phyloP scores from a whole-genome alignment of 1,284 basidiomycete genomes.

The Trichosporon ovoides region DNA sequence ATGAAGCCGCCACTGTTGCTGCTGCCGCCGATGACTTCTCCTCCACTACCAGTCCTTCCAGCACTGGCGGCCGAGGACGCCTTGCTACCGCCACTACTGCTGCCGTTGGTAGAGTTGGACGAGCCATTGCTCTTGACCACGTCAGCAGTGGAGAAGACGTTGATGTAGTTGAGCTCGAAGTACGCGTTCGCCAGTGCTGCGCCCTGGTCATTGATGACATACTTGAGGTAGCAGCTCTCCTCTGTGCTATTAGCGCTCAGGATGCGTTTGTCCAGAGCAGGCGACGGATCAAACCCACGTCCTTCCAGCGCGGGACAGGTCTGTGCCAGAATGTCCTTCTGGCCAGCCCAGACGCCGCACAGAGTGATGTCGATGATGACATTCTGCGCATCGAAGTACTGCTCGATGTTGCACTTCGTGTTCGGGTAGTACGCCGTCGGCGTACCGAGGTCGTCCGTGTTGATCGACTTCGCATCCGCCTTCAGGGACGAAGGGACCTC shows the following conservation, averaged over 20 bases:
- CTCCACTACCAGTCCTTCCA: neutral
- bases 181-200: conserved; percentile 61
- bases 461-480: conserved; percentile 55
- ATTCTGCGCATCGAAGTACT: conserved; percentile 60
- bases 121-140: too few relatives aligned
- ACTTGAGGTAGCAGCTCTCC: conserved; percentile 58
- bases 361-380: conserved; percentile 72
- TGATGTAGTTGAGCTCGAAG: conserved; percentile 65
- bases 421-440: conserved; percentile 65
- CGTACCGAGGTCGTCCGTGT: conserved; percentile 61
- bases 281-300: neutral
- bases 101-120: neutral
- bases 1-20: neutral
- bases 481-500: conserved; percentile 58
- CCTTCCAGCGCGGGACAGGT: conserved; percentile 55
- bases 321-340: conserved; percentile 55
- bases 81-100: neutral
- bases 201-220: conserved; percentile 58
- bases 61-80: neutral
- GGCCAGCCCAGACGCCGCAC: conserved; percentile 59
- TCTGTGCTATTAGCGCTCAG: conserved; percentile 7
- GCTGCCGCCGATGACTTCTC: neutral
- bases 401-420: conserved; percentile 57
- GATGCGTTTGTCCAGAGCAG: neutral
- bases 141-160: conserved; percentile 42